Conservation (phyloP, 2,329 filamentous ascomycete species). For the Stachybotrys chlorohalonatus region DNA sequence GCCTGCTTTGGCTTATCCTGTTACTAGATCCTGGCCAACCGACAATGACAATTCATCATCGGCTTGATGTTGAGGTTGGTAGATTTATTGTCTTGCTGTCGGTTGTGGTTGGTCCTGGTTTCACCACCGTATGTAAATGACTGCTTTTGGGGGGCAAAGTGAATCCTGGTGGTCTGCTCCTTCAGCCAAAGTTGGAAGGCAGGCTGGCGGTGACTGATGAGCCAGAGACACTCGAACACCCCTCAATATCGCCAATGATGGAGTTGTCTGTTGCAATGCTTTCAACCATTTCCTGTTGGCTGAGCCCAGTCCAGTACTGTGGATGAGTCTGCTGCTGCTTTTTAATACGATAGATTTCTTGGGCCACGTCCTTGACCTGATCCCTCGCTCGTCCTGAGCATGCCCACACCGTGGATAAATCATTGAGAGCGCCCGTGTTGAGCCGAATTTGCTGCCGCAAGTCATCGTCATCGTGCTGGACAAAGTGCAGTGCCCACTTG, state of each 20-base stretch:
- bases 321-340: conserved; percentile 45
- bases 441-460: conserved; percentile 68
- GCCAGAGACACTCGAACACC: background rate
- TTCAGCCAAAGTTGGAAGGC: background rate
- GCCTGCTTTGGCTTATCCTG: no score
- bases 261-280: conserved; percentile 48
- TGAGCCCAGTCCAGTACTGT: conserved; percentile 45
- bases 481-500: conserved; percentile 60
- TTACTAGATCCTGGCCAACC: no score
- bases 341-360: conserved; percentile 58
- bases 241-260: conserved; percentile 49
- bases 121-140: no score
- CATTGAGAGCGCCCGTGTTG: conserved; percentile 67
- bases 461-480: conserved; percentile 53
- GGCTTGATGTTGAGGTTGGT: no score
- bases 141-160: no score
- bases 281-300: conserved; percentile 44
- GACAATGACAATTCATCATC: no score
- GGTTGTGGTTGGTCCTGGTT: no score
- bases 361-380: conserved; percentile 71
- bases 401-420: conserved; percentile 61
- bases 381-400: conserved; percentile 60
- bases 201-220: background rate
- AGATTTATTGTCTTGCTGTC: no score
- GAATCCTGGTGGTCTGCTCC: background rate